Evolutionary conservation across 352 stramenopile species (phyloP).

Genomic region (Globisporangium nagaii): DNA sequence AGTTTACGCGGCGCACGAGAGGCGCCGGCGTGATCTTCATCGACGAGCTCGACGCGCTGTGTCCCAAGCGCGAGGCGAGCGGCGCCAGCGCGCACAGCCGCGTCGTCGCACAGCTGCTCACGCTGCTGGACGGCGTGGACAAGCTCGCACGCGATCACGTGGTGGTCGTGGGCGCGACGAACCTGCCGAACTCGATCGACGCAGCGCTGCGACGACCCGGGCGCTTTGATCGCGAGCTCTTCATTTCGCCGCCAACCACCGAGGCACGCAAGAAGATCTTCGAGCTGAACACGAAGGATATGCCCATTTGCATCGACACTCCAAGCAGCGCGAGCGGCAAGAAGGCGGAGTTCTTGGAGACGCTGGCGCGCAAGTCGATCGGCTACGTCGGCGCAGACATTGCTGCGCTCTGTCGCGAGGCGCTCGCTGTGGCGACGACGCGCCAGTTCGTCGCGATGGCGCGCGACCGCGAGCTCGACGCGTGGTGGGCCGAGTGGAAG

Average conservation of each 20-base stretch:
- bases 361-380: conserved; percentile 42
- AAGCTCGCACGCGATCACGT: conserved; percentile 70
- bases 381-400: conserved; percentile 84
- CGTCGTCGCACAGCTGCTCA: conserved; percentile 94
- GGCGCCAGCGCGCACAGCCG: conserved; percentile 44
- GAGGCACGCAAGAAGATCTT: conserved; percentile 59
- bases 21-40: conserved; percentile 89
- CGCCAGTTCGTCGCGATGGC: conserved; percentile 55
- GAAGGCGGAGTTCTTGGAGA: conserved; percentile 25
- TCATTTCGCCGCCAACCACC: conserved; percentile 39
- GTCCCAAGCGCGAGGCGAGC: conserved; percentile 83
- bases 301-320: conserved; percentile 24
- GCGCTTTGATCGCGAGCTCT: conserved; percentile 80
- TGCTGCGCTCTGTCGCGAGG: conserved; percentile 68
- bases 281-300: conserved; percentile 36
- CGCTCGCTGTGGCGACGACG: conserved; percentile 56
- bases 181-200: conserved; percentile 92
- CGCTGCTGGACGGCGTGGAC: conserved; percentile 92
- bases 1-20: conserved; percentile 17
- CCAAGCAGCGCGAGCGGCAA: neutral
- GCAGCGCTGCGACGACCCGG: conserved; percentile 66
- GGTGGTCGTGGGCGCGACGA: conserved; percentile 93
- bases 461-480: conserved; percentile 35
- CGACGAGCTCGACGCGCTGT: conserved; percentile 95
- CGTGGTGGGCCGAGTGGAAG: conserved; percentile 64